These are phyloP conservation scores for Sporothrix variecibatus DNA, from an alignment of 2,329 filamentous ascomycete genomes.

Conservation along the genomic window DNA sequence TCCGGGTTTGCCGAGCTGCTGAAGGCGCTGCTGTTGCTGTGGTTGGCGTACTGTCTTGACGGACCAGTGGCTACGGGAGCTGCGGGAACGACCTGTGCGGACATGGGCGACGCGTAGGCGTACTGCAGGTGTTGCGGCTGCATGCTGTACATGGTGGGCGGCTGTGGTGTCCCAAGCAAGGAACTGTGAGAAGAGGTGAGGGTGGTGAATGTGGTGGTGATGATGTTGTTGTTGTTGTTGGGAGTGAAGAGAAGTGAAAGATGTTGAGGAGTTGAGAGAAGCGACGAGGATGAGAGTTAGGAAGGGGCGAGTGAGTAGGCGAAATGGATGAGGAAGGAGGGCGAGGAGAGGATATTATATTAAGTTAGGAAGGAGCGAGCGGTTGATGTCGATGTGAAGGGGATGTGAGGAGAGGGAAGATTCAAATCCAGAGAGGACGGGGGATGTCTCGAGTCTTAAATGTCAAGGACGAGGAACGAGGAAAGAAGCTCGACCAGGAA, in stretches of 20 bases:
- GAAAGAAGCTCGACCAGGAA: neutral
- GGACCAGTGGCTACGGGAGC: conserved; percentile 39
- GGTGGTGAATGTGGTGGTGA: neutral
- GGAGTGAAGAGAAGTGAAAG: neutral
- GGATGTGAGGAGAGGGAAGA: neutral
- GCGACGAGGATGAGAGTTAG: neutral
- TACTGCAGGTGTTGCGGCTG: conserved; percentile 44
- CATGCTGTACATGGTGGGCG: conserved; percentile 46
- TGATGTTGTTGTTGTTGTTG: neutral
- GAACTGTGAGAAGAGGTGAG: neutral
- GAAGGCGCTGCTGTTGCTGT: conserved; percentile 90
- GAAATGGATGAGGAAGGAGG: conserved; percentile 1
- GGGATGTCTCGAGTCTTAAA: conserved; percentile 19
- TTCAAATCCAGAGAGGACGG: conserved; percentile 3
- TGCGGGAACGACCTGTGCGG: conserved; percentile 31
- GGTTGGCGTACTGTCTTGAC: conserved; percentile 68
- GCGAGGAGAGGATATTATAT: conserved; percentile 15
- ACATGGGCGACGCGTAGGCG: conserved; percentile 41
- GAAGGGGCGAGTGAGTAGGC: neutral
- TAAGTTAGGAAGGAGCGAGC: conserved; percentile 5
- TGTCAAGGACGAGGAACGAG: neutral
- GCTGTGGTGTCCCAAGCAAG: neutral
- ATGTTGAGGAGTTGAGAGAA: neutral
- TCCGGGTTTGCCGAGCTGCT: conserved; percentile 92
- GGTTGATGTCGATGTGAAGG: neutral